Percentiles rank a stretch among this genome's conserved stretches.
These are phyloP conservation scores for Apiospora aurea DNA, from an alignment of 2,329 filamentous ascomycete species.

Conservation along the genomic window DNA sequence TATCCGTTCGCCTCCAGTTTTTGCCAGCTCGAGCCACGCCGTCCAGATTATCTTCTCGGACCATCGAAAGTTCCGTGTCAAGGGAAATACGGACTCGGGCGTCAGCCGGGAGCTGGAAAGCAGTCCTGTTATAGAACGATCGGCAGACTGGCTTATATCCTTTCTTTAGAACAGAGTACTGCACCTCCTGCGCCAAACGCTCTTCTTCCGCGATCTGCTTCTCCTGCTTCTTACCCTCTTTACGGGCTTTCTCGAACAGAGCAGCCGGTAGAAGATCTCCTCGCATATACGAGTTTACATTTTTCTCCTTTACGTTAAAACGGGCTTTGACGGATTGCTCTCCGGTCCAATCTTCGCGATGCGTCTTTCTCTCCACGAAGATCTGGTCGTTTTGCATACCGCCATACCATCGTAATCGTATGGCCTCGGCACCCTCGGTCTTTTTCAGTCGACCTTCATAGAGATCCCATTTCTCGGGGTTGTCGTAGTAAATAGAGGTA, in stretches of 20 bases:
- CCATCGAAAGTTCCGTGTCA: constrained; percentile 94
- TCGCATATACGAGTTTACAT: constrained; percentile 88
- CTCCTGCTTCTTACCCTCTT: constrained; percentile 91
- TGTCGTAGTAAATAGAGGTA: constrained; percentile 98
- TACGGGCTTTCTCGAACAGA: constrained; percentile 95
- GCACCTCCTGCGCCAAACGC: constrained; percentile 87
- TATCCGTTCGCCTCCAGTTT: constrained; percentile 97
- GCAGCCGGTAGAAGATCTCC: constrained; percentile 85
- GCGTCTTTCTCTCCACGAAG: constrained; percentile 97
- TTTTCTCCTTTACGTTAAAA: constrained; percentile 95
- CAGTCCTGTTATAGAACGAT: constrained; percentile 97
- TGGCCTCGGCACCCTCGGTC: constrained; percentile 95
- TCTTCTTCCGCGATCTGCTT: constrained; percentile 93
- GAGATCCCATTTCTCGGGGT: constrained; percentile 90
- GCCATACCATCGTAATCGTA: constrained; percentile 96
- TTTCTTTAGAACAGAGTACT: constrained; percentile 90
- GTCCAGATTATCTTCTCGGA: constrained; percentile 93
- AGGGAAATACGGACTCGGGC: constrained; percentile 95
- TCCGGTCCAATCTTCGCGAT: constrained; percentile 98
- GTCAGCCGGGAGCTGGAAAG: constrained; percentile 96
- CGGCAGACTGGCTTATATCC: constrained; percentile 88
- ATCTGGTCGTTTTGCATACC: constrained; percentile 95
- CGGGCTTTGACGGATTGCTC: constrained; percentile 99
- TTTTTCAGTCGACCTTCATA: constrained; percentile 96
- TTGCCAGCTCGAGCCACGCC: constrained; percentile 77